These are phyloP conservation scores for Pleurostoma richardsiae DNA, from an alignment of 2,329 filamentous ascomycete genomes.

Conservation along the genomic window DNA sequence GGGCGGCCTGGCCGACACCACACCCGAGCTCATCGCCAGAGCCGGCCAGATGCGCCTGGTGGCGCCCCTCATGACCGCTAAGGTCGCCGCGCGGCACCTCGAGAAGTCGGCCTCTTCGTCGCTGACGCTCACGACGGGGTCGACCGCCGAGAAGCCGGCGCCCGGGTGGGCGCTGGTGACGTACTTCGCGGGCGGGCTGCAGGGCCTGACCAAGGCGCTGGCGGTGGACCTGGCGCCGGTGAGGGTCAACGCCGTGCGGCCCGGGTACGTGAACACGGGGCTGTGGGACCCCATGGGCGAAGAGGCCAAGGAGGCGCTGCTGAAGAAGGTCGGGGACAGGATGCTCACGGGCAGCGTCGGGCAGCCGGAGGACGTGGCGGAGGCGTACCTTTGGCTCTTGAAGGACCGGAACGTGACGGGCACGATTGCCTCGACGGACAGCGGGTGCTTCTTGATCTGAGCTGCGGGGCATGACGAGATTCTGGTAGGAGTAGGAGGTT, in stretches of 20 bases:
- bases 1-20: constrained; percentile 13
- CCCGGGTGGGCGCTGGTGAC: constrained; percentile 45
- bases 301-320: constrained; percentile 13
- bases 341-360: constrained; percentile 12
- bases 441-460: constrained; percentile 11
- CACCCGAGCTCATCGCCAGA: constrained; percentile 12
- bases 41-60: constrained; percentile 22
- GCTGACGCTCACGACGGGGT: constrained; percentile 52
- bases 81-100: constrained; percentile 21
- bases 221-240: constrained; percentile 60
- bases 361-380: constrained; percentile 16
- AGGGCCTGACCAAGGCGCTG: constrained; percentile 48
- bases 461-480: not conserved
- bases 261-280: constrained; percentile 47
- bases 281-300: constrained; percentile 25
- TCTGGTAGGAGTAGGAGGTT: not conserved
- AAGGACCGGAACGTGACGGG: constrained; percentile 19
- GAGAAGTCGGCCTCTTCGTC: constrained; percentile 29
- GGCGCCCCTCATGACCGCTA: constrained; percentile 23
- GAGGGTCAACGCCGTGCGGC: constrained; percentile 56
- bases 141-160: constrained; percentile 43
- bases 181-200: constrained; percentile 41
- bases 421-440: constrained; percentile 12
- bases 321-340: constrained; percentile 10
- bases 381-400: constrained; percentile 20